Conservation (phyloP, 768 basidiomycete species). For the Clathrus columnatus region DNA sequence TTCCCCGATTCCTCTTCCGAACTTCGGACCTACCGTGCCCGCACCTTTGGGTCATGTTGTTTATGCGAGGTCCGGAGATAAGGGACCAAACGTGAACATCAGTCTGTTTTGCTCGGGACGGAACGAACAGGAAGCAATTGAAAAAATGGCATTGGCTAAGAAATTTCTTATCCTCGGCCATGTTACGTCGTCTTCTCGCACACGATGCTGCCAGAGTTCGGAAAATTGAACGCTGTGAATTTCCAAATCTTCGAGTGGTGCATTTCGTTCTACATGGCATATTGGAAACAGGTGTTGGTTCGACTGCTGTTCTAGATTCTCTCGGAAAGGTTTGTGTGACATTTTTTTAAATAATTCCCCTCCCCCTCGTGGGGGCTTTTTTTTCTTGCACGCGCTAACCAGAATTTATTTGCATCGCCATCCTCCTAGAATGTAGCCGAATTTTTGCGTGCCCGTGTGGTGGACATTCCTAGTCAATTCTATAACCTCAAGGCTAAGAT, state of each 20-base stretch:
- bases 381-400: too few species aligned
- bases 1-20: not conserved
- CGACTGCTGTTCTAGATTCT: not conserved
- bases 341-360: too few species aligned
- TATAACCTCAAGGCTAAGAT: slow-evolving; percentile 2
- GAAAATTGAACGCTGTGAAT: slow-evolving; percentile 5
- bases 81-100: slow-evolving; percentile 7
- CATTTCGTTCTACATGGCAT: slow-evolving; percentile 6
- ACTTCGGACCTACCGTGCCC: not conserved
- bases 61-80: slow-evolving; percentile 6
- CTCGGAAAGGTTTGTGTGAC: slow-evolving; percentile 2
- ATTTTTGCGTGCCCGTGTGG: slow-evolving; percentile 1
- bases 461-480: slow-evolving; percentile 5
- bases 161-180: not conserved
- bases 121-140: not conserved
- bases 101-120: slow-evolving; percentile 1
- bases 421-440: slow-evolving; percentile 8
- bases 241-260: not conserved
- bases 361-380: too few species aligned
- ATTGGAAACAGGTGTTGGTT: not conserved
- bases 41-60: slow-evolving; percentile 4
- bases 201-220: not conserved
- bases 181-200: not conserved
- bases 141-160: slow-evolving; percentile 7
- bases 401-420: too few species aligned